phyloP scores from a whole-genome alignment of 345 rosid species.

The Firmiana major region DNA sequence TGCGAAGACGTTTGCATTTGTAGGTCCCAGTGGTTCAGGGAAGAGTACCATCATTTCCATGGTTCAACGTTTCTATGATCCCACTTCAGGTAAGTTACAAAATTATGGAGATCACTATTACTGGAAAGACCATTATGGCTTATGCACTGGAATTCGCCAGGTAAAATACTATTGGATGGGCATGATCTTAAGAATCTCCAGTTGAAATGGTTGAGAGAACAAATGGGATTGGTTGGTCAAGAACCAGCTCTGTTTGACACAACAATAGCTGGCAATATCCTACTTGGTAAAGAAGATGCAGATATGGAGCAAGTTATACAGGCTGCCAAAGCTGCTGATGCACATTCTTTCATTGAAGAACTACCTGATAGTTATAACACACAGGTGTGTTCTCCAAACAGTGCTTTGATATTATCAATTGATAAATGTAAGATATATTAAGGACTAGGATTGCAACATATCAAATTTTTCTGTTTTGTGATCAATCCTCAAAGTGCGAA shows the following conservation, averaged over 20 bases:
- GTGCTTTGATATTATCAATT: too few species aligned
- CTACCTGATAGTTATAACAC: constrained; percentile 68
- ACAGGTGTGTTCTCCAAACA: constrained; percentile 38
- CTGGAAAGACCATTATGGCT: not conserved
- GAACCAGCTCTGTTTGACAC: constrained; percentile 85
- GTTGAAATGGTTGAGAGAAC: constrained; percentile 76
- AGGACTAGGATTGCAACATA: too few species aligned
- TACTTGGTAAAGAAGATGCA: constrained; percentile 65
- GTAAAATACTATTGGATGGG: constrained; percentile 64
- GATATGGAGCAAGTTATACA: constrained; percentile 39
- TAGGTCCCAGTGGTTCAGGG: constrained; percentile 92
- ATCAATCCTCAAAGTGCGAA: not conserved
- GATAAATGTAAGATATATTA: too few species aligned
- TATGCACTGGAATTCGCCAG: constrained; percentile 26
- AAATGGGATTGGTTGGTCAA: constrained; percentile 88
- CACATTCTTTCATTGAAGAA: constrained; percentile 60
- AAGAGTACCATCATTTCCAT: constrained; percentile 80
- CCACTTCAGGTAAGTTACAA: constrained; percentile 49
- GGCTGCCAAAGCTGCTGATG: constrained; percentile 83
- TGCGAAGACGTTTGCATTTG: constrained; percentile 65
- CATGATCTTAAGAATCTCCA: constrained; percentile 50
- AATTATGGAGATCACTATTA: not conserved
- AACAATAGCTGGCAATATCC: constrained; percentile 61
- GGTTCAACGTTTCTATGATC: constrained; percentile 87
- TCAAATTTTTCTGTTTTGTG: too few species aligned